These are phyloP conservation scores for Globisporangium irregulare DNA, from an alignment of 352 stramenopile species.

Conservation along the genomic window DNA sequence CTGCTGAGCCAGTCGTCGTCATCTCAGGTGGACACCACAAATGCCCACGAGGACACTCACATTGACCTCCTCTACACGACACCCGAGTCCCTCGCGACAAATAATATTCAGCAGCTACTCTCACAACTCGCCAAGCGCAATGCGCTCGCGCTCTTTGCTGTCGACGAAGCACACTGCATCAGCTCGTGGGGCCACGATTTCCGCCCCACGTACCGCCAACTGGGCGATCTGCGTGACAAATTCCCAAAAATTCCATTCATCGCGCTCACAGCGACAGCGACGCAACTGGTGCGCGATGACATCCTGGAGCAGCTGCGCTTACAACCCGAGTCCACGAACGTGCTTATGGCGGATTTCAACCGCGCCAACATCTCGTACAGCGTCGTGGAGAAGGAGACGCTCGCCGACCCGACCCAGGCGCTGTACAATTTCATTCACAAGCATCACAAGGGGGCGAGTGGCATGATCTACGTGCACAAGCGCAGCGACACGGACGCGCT, in stretches of 20 bases:
- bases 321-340: slow-evolving; percentile 22
- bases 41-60: neutral
- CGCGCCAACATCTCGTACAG: slow-evolving; percentile 57
- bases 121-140: slow-evolving; percentile 23
- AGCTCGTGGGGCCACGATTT: slow-evolving; percentile 88
- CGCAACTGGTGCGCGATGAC: slow-evolving; percentile 53
- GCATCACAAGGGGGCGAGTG: slow-evolving; percentile 28
- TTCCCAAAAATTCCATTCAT: slow-evolving; percentile 59
- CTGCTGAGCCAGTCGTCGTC: slow-evolving; percentile 21
- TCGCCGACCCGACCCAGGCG: slow-evolving; percentile 39
- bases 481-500: slow-evolving; percentile 50
- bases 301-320: slow-evolving; percentile 47
- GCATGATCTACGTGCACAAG: slow-evolving; percentile 58
- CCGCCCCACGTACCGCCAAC: slow-evolving; percentile 56
- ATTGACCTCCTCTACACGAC: slow-evolving; percentile 86
- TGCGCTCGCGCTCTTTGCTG: slow-evolving; percentile 49
- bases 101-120: slow-evolving; percentile 47
- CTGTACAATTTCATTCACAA: slow-evolving; percentile 42
- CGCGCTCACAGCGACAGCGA: slow-evolving; percentile 90
- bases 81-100: slow-evolving; percentile 73
- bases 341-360: slow-evolving; percentile 57
- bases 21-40: neutral
- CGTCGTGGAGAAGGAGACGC: slow-evolving; percentile 44
- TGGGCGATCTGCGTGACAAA: slow-evolving; percentile 34
- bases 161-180: slow-evolving; percentile 93